Base-by-base conservation (phyloP, 2,329 filamentous ascomycete genomes). In the Claviceps sp. region DNA sequence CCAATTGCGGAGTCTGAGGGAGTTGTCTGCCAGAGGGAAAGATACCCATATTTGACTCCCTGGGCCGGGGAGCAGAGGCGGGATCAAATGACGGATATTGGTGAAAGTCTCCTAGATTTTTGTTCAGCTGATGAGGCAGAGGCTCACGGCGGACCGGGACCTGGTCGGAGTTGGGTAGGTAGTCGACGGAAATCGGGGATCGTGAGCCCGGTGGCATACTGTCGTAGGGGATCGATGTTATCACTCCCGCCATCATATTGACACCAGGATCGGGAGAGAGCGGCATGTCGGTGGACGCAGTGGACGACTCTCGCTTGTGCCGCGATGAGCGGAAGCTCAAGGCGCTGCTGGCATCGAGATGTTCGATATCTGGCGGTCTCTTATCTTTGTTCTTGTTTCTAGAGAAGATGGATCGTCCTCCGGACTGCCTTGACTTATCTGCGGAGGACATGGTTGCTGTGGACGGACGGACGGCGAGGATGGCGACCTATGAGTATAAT, bases 221-320 rank as follows among this genome's bases (percentile, higher is more conserved):
- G 60, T 95, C 87, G 72, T 94, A 95, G 37, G 90, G 88, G 57
- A 96, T 90, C 30, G 87, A 85, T 37, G 88, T 88, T 62, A 95
- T 88, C 54, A 91, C 81, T 54, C 88, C 89, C 37, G 88, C 84
- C 63, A 81, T 84, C 72, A 83, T 82, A 63, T 85, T 85, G 55
- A 90, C 70, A 54, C 80, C 82, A 55, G 76, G 70, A 48, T 84
- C 84, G 60, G 81, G 75, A 47, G 82, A 79, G 56, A 75, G 71
- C 48, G 82, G 78, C 55, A 79, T 73, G 61, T 91, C 87, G 61
- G 88, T 68, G 14, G 86, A 91, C 58, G 84, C 74, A 58, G 81
- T 71, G 40, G 85, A 89, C 5, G 85, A 84, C 55, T 81, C 84
- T 65, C 85, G 79, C 61, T 82, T 81, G 69, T 93, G 84, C 65